Base-by-base conservation (phyloP, 2,329 filamentous ascomycete species). In the Cladorrhinum sp. region DNA sequence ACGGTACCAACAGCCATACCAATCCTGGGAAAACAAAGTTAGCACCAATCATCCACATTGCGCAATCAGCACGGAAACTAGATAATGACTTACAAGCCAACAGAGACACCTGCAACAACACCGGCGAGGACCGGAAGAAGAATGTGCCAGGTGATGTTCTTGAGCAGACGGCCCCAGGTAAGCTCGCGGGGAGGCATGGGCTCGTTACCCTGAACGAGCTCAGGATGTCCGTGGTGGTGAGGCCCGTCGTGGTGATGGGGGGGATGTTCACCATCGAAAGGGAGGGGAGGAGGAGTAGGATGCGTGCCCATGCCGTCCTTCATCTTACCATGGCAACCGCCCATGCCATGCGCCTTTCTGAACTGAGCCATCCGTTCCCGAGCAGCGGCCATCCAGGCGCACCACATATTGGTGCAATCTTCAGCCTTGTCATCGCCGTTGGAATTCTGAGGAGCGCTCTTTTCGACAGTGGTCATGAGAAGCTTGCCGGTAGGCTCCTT, bases 51-150 rank as follows among this genome's bases (percentile, higher is more conserved):
- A n/a, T n/a, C n/a, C n/a, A n/a, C n/a, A n/a, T n/a, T n/a, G n/a
- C n/a, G n/a, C n/a, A n/a, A n/a, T n/a, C n/a, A 38, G 22, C 38
- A 50, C 20, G 27, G 13, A 24, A n/a, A n/a, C n/a, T n/a, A n/a
- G n/a, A n/a, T 45, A 45, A 36, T 51, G 64, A 78, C 80, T 71
- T 77, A 83, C 80, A 90, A 72, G 73, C 87, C 88, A 64, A 88
- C 85, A 27, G 81, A 79, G 58, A 91, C 81, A 69, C 89, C 89
- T 50, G 87, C 86, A 23, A 85, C 80, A 64, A 91, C 80, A 61
- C 89, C 89, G 64, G 91, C 80, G 56, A 89, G 75, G 57, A 91
- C 79, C 1, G 89, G 89, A 41, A 91, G 77, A 52, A 91, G 72
- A 50, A 92, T 81, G 63, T 87, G 84, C 38, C 85, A 77, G 64